phyloP scores from a whole-genome alignment of 23 red algal species.

The Gracilariopsis chorda region DNA sequence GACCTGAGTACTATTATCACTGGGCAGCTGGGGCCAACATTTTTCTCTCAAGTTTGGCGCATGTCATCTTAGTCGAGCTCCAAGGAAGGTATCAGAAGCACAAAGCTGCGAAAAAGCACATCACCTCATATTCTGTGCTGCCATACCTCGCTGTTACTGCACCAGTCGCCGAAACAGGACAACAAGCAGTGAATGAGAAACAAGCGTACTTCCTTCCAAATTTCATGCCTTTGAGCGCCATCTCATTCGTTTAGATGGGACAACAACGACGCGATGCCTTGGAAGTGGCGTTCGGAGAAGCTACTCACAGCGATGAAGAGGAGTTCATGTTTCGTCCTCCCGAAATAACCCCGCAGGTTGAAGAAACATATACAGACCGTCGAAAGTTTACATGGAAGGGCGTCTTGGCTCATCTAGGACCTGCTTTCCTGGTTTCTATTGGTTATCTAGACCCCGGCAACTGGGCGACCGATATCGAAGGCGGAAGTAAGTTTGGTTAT shows the following conservation, averaged over 20 bases:
- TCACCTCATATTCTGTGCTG: too few relatives aligned
- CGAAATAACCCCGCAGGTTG: not conserved
- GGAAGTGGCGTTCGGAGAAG: slow-evolving; percentile 44
- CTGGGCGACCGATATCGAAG: slow-evolving; percentile 73
- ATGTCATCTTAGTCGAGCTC: too few relatives aligned
- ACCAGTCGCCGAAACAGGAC: too few relatives aligned
- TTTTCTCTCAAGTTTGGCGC: too few relatives aligned
- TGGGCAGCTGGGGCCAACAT: too few relatives aligned
- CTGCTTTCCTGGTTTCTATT: slow-evolving; percentile 93
- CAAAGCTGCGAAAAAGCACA: too few relatives aligned
- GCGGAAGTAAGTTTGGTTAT: slow-evolving; percentile 88
- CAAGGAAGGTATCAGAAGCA: too few relatives aligned
- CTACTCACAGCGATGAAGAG: slow-evolving; percentile 63
- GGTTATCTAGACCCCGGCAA: slow-evolving; percentile 86
- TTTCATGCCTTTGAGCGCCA: not conserved
- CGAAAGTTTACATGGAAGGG: slow-evolving; percentile 67
- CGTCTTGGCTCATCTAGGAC: slow-evolving; percentile 84
- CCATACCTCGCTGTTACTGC: too few relatives aligned
- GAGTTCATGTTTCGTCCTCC: slow-evolving; percentile 61
- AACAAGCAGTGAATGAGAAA: too few relatives aligned
- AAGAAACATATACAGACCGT: not conserved
- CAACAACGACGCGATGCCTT: slow-evolving; percentile 61
- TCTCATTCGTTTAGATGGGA: slow-evolving; percentile 7
- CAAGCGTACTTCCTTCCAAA: too few relatives aligned
- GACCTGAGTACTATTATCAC: too few relatives aligned